phyloP scores from a whole-genome alignment of 768 basidiomycete genomes.

The Rhizopogon vulgaris region DNA sequence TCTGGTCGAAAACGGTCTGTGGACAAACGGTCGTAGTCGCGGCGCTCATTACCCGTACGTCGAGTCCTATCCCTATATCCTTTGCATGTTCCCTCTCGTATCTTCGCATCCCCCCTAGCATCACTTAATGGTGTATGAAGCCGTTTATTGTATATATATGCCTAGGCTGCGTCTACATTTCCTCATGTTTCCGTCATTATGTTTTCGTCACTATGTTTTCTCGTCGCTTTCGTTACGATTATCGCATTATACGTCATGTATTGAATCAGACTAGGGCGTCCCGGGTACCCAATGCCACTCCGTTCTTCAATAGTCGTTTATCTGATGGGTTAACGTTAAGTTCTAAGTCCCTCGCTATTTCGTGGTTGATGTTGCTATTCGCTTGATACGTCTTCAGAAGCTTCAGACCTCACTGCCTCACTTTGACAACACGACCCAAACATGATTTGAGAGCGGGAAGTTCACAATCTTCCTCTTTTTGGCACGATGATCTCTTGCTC shows the following conservation, averaged over 20 bases:
- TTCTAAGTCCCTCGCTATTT: too few species aligned
- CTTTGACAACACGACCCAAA: too few species aligned
- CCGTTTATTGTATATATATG: conserved; percentile 2
- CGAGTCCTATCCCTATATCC: neutral
- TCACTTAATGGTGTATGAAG: neutral
- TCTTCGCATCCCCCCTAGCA: neutral
- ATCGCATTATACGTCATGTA: conserved; percentile 26
- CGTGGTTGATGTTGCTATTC: too few species aligned
- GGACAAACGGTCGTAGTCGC: conserved; percentile 17
- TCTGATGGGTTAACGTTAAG: too few species aligned
- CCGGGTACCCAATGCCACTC: too few species aligned
- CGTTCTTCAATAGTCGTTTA: too few species aligned
- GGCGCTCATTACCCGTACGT: neutral
- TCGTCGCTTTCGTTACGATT: conserved; percentile 8
- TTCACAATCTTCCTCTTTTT: too few species aligned
- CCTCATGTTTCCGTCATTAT: conserved; percentile 15
- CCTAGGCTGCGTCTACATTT: neutral
- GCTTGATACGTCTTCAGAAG: too few species aligned
- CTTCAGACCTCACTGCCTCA: too few species aligned
- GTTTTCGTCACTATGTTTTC: conserved; percentile 14
- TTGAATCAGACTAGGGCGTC: conserved; percentile 7
- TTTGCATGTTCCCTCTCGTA: neutral
- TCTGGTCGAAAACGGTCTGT: conserved; percentile 21
- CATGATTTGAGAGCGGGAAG: too few species aligned
- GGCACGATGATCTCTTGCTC: too few species aligned